Evolutionary conservation across 176 grass and related monocot species (phyloP), one percentile per base, ranked within the genome.

Genomic region (Phyllostachys edulis): DNA sequence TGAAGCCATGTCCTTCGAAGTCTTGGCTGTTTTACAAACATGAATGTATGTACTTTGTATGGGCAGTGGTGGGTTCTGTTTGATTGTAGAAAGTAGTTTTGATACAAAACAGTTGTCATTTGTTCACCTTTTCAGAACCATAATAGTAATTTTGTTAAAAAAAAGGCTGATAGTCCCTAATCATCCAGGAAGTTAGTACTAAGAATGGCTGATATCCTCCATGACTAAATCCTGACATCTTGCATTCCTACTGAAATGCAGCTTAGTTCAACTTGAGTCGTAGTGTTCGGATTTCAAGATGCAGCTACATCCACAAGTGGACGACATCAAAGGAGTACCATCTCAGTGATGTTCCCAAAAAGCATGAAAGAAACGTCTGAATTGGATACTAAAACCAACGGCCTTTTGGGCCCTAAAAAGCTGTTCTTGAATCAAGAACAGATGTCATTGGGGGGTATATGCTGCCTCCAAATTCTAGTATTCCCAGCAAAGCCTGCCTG

Each of bases 321-420:
- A 27, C 17, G 23, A 50, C 59, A 26, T 68, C 61, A 32, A 75
- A 61, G 27, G 36, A 50, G 34, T 7, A 17, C 52, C 21, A 37
- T 85, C 77, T 21, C 1, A 5, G 0, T 4, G 69, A 75, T 80
- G 62, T 74, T 75, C 40, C 34, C 67, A 50, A 76, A 76, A 77
- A 65, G 64, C 71, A 47, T 16, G 84, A 79, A 90, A 90, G 59
- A 82, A 87, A 79, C 88, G 7, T 60, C 84, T 60, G 73, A 47
- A 51, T 66, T 55, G 21, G 41, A 80, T 18, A 6, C 27, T 34
- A 64, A 66, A 45, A 12, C 47, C 23, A 37, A 65, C 29, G 84
- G 21, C 73, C 59, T 45, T 82, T 67, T 42, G 79, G 68, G 59
- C 32, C 37, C 29, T 13, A 13, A 3, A 86, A 79, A 63, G 73